A percentile compares a stretch with the other conserved stretches of the same genome.
phyloP scores from a whole-genome alignment of 1,284 basidiomycete genomes.

The Leccinum holopus region DNA sequence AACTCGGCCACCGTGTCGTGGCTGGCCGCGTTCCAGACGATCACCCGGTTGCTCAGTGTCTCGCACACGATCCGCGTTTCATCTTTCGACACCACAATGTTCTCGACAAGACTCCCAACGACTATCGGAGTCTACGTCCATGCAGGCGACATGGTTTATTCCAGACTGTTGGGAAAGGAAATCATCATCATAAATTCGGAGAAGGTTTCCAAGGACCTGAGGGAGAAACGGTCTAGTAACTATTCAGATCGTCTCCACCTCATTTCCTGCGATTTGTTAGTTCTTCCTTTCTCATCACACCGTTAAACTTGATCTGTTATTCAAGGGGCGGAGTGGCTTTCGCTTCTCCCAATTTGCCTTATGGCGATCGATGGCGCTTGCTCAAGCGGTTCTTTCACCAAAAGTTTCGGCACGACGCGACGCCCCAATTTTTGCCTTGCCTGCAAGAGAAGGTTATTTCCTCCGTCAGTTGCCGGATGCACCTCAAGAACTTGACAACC shows the following conservation, averaged over 20 bases:
- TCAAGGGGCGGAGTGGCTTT: slow-evolving; percentile 9
- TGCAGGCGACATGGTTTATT: slow-evolving; percentile 1
- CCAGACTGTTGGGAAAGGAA: slow-evolving; percentile 14
- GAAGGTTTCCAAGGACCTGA: slow-evolving; percentile 19
- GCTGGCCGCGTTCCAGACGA: too few relatives aligned
- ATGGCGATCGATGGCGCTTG: not conserved
- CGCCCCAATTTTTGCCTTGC: slow-evolving; percentile 4
- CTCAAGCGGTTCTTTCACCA: not conserved
- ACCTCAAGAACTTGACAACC: too few relatives aligned
- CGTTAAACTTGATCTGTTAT: not conserved
- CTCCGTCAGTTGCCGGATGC: slow-evolving; percentile 2
- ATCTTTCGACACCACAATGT: not conserved
- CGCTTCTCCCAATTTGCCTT: not conserved
- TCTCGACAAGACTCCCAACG: too few relatives aligned
- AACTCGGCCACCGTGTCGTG: too few relatives aligned
- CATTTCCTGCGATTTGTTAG: not conserved
- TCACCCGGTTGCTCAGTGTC: not conserved
- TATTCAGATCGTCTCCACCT: slow-evolving; percentile 1
- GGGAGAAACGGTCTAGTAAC: slow-evolving; percentile 13
- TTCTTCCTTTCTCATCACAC: not conserved
- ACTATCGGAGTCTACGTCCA: not conserved
- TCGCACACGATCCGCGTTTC: not conserved
- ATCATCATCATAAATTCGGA: slow-evolving; percentile 24
- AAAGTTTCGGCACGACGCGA: not conserved
- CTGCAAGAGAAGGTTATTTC: slow-evolving; percentile 16